A percentile compares a stretch with the other conserved stretches of the same genome.
Conservation (phyloP, 768 basidiomycete species). For the Kwoniella heveanensis region DNA sequence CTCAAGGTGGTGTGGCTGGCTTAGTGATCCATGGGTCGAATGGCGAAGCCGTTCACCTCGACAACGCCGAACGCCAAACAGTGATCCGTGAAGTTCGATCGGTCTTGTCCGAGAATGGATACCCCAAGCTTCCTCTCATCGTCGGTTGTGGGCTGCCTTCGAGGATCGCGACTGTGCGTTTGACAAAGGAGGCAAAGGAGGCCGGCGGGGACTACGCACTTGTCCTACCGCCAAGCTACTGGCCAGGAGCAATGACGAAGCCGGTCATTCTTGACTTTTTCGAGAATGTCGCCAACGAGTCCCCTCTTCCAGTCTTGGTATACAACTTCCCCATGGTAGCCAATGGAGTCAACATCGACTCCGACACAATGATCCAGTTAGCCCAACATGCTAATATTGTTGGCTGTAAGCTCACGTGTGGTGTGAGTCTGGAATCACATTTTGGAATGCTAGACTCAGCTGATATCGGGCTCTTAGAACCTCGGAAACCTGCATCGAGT, state of each 20-base stretch:
- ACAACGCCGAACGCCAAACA: constrained; percentile 69
- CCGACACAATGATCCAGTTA: constrained; percentile 67
- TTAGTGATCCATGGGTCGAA: constrained; percentile 25
- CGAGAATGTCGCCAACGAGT: constrained; percentile 63
- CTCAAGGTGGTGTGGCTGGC: constrained; percentile 71
- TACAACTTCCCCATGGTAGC: constrained; percentile 73
- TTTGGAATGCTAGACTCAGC: not conserved
- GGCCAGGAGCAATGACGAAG: constrained; percentile 62
- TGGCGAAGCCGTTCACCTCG: constrained; percentile 46
- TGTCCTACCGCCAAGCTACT: constrained; percentile 57
- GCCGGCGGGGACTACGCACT: constrained; percentile 73
- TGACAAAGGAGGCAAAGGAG: constrained; percentile 69
- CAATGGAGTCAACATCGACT: constrained; percentile 74
- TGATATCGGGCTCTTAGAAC: not conserved
- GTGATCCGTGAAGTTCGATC: constrained; percentile 67
- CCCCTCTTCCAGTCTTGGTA: constrained; percentile 71
- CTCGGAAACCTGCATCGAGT: constrained; percentile 24
- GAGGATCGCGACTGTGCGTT: constrained; percentile 68
- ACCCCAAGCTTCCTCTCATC: constrained; percentile 66
- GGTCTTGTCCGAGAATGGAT: constrained; percentile 70
- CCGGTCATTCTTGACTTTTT: constrained; percentile 28
- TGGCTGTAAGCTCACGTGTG: constrained; percentile 61
- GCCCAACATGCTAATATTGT: constrained; percentile 76
- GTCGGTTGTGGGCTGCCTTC: constrained; percentile 78
- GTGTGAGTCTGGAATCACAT: constrained; percentile 3